A percentile compares a stretch with the other conserved stretches of the same genome.
These are phyloP conservation scores for Drechslerella stenobrocha DNA, from an alignment of 2,329 filamentous ascomycete genomes.

Conservation along the genomic window DNA sequence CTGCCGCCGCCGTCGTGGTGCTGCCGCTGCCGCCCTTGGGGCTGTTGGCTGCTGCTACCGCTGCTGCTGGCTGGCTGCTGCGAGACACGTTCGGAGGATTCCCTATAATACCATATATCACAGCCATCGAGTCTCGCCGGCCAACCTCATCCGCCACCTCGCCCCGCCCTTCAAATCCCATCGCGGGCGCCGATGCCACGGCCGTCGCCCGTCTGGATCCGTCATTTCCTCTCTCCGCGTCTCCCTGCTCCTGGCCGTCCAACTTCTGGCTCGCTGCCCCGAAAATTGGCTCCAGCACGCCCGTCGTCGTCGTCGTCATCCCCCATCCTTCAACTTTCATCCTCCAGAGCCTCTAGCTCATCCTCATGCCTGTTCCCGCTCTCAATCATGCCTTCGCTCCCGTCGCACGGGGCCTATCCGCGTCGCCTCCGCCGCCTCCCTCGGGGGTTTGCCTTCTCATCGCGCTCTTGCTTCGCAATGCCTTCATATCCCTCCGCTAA, in stretches of 20 bases:
- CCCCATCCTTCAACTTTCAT: conserved; percentile 30
- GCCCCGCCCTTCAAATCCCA: conserved; percentile 27
- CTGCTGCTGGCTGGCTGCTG: conserved; percentile 6
- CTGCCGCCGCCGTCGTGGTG: conserved; percentile 10
- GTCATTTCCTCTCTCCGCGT: conserved; percentile 21
- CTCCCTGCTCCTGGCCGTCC: conserved; percentile 29
- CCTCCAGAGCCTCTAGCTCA: conserved; percentile 13
- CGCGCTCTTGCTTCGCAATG: conserved; percentile 37
- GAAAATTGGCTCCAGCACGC: conserved; percentile 33
- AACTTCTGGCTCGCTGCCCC: conserved; percentile 25
- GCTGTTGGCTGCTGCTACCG: conserved; percentile 2
- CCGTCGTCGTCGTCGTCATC: conserved; percentile 47
- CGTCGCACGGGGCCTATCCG: conserved; percentile 30
- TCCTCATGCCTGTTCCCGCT: conserved; percentile 47
- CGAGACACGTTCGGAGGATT: conserved; percentile 49
- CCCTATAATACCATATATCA: conserved; percentile 44
- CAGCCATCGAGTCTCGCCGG: conserved; percentile 45
- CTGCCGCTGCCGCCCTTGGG: not conserved
- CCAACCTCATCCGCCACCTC: conserved; percentile 37
- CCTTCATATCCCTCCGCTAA: conserved; percentile 31
- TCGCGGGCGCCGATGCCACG: conserved; percentile 22
- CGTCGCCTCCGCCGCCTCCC: conserved; percentile 38
- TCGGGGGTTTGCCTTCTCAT: conserved; percentile 45
- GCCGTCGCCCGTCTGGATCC: conserved; percentile 21
- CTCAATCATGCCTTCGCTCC: conserved; percentile 20